These are phyloP conservation scores for Carex cristatella DNA, from an alignment of 176 grass and related monocot genomes.

Conservation along the genomic window DNA sequence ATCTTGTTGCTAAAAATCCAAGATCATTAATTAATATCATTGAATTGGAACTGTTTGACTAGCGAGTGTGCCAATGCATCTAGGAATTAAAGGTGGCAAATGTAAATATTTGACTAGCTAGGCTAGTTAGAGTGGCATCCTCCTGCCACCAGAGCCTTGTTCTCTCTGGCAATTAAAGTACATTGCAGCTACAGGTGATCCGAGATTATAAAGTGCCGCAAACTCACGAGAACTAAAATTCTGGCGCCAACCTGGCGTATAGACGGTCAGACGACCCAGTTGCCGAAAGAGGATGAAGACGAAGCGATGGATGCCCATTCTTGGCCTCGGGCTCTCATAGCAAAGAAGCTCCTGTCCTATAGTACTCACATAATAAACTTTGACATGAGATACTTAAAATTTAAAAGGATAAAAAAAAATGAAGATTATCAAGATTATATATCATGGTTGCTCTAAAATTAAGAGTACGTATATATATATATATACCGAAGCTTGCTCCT, in stretches of 20 bases:
- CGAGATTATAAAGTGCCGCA: conserved; percentile 84
- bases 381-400: neutral
- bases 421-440: neutral
- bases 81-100: neutral
- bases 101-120: neutral
- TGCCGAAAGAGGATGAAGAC: conserved; percentile 75
- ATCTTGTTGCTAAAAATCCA: neutral
- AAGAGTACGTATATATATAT: neutral
- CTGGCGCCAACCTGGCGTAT: conserved; percentile 65
- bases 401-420: neutral
- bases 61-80: neutral
- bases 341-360: conserved; percentile 61
- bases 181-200: conserved; percentile 51
- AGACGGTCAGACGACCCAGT: conserved; percentile 61
- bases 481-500: conserved; percentile 27
- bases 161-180: conserved; percentile 96
- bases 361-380: neutral
- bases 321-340: conserved; percentile 73
- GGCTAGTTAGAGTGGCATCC: conserved; percentile 19
- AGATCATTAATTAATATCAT: neutral
- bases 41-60: neutral
- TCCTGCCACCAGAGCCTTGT: conserved; percentile 65
- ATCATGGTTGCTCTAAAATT: neutral
- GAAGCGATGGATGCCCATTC: conserved; percentile 83
- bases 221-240: conserved; percentile 81